phyloP scores from a whole-genome alignment of 495 filamentous ascomycete genomes.

The Daldinia concentrica region DNA sequence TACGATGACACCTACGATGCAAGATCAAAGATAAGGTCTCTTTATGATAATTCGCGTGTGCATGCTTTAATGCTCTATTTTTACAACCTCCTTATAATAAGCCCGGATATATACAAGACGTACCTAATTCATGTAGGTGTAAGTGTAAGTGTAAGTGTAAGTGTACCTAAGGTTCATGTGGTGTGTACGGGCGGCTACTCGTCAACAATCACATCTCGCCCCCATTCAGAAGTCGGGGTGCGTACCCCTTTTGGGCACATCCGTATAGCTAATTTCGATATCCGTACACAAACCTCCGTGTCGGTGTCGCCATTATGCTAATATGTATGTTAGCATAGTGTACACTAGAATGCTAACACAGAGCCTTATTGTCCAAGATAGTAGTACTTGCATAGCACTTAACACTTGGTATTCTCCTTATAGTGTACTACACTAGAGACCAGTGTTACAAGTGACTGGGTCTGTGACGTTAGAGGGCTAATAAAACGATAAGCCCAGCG shows the following conservation, averaged over 20 bases:
- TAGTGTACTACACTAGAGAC: not conserved
- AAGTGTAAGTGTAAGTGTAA: not conserved
- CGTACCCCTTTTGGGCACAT: constrained; percentile 39
- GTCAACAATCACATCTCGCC: constrained; percentile 31
- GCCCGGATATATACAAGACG: constrained; percentile 12
- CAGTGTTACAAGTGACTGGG: constrained; percentile 20
- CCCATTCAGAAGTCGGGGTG: constrained; percentile 35
- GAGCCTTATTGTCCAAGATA: not conserved
- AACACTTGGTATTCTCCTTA: too few species aligned
- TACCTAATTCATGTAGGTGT: not conserved
- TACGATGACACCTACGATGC: constrained; percentile 12
- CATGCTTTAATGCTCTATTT: constrained; percentile 18
- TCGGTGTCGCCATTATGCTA: constrained; percentile 7
- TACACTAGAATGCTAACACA: too few species aligned
- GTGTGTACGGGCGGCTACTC: constrained; percentile 34
- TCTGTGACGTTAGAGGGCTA: constrained; percentile 2
- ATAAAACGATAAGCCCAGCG: constrained; percentile 9
- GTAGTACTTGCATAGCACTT: too few species aligned
- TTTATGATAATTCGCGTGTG: not conserved
- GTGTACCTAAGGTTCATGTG: not conserved
- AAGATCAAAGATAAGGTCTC: constrained; percentile 8
- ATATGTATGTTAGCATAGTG: too few species aligned
- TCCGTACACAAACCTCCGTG: constrained; percentile 15
- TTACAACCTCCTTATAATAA: constrained; percentile 24
- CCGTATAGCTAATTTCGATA: constrained; percentile 33